Evolutionary conservation across 345 rosid species (phyloP), one percentile per base, ranked within the genome.

Genomic region (Psidium friedrichsthalianum): DNA sequence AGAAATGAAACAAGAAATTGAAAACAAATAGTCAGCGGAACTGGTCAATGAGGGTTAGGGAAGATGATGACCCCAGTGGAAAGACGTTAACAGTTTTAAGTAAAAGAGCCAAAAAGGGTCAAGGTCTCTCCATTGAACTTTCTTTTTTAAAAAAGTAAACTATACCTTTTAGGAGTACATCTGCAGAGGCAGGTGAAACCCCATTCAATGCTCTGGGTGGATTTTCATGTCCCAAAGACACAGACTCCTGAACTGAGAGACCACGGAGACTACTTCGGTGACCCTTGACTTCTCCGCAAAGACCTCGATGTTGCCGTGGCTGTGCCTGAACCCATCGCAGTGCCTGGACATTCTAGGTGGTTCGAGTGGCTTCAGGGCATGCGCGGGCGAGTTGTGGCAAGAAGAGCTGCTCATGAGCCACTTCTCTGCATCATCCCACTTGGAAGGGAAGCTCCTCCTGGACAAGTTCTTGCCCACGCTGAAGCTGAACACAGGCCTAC

Each of bases 341-440:
- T 89, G 90, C 84, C 90, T 92, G 51, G 61, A 87, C 54, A 88
- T 78, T 90, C 89, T 90, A 29, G 85, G 85, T 82, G 87, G 87
- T 25, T 90, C 88, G 2, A 87, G 86, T 6, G 90, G 51, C 82
- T 88, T 87, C 51, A 94, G 42, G 82, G 90, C 69, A 86, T 93
- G 95, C 86, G 96, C 94, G 21, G 98, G 96, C 83, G 96, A 96
- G 27, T 86, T 92, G 86, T 93, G 91, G 92, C 94, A 86, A 78
- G 95, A 92, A 51, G 87, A 88, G 86, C 88, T 88, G 87, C 55
- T 51, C 27, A 91, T 93, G 53, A 95, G 88, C 99, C 99, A 97
- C 88, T 97, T 97, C 91, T 95, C 96, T 12, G 98, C 98, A 87
- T 97, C 95, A 54, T 91, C 95, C 99, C 99, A 97, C 89, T 97